Percentiles rank a stretch among this genome's conserved stretches.
Conservation (phyloP, 345 rosid genomes). For the Gossypium herbaceum region DNA sequence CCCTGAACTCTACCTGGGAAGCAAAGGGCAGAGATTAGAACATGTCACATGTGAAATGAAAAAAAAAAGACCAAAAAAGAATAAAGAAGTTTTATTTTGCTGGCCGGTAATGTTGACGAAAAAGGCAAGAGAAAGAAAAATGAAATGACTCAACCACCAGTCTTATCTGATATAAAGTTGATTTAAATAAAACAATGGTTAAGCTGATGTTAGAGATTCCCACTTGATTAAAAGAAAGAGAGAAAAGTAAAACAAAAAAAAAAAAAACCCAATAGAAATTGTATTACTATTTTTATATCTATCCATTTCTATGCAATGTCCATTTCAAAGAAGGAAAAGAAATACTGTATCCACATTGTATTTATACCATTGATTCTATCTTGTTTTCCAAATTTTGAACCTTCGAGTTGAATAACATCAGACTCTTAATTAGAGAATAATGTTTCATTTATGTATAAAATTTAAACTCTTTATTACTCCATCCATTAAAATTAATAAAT, state of each 20-base stretch:
- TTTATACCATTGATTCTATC: no score
- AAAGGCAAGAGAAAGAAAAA: conserved; percentile 6
- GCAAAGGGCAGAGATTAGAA: conserved; percentile 8
- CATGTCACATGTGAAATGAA: conserved; percentile 9
- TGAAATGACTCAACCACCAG: conserved; percentile 48
- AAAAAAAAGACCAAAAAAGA: conserved; percentile 3
- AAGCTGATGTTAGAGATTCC: conserved; percentile 30
- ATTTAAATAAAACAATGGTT: conserved; percentile 5
- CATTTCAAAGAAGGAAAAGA: no score
- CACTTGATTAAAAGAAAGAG: conserved; percentile 7
- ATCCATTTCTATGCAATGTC: no score
- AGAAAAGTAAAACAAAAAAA: not conserved
- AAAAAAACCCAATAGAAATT: not conserved
- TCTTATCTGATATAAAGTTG: conserved; percentile 26
- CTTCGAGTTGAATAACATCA: no score
- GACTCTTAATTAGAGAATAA: no score
- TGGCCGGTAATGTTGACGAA: conserved; percentile 12
- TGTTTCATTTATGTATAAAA: no score
- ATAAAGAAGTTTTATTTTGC: not conserved
- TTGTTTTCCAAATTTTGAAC: no score
- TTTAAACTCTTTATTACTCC: no score
- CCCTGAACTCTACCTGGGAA: conserved; percentile 27
- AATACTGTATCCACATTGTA: no score
- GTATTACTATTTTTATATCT: not conserved
- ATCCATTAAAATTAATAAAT: no score